phyloP scores from a whole-genome alignment of 768 basidiomycete genomes.

The Mycena filopes region DNA sequence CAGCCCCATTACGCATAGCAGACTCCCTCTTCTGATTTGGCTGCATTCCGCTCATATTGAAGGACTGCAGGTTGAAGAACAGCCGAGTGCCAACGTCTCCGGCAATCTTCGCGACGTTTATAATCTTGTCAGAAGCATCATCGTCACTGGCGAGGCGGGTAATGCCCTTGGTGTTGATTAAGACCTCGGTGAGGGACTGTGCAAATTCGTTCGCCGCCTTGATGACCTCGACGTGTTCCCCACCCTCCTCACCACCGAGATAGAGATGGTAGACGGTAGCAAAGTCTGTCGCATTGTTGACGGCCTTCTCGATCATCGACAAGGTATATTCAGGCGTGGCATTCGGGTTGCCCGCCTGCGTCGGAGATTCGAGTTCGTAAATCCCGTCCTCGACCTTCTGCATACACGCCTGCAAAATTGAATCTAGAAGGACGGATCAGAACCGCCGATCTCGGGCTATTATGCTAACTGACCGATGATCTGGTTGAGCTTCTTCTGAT shows the following conservation, averaged over 20 bases:
- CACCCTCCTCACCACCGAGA: conserved; percentile 86
- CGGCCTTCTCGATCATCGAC: conserved; percentile 97
- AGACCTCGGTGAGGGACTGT: conserved; percentile 90
- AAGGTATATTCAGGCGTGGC: conserved; percentile 99
- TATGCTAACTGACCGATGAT: conserved; percentile 77
- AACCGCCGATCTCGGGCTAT: background rate
- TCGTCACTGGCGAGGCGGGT: conserved; percentile 92
- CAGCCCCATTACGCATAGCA: conserved; percentile 89
- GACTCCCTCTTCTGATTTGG: conserved; percentile 83
- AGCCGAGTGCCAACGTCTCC: conserved; percentile 92
- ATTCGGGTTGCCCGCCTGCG: conserved; percentile 92
- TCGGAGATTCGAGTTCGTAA: conserved; percentile 97
- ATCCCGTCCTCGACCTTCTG: conserved; percentile 97
- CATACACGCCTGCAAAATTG: conserved; percentile 95
- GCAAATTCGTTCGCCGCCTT: conserved; percentile 97
- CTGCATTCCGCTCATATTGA: conserved; percentile 87
- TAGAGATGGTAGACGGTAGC: conserved; percentile 94
- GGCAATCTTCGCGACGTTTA: conserved; percentile 83
- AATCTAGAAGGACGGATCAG: conserved; percentile 67
- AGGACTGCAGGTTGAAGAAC: conserved; percentile 96
- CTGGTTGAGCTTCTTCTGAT: conserved; percentile 96
- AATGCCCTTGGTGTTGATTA: conserved; percentile 95
- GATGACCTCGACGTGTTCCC: conserved; percentile 97
- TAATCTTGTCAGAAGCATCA: conserved; percentile 91
- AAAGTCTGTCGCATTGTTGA: conserved; percentile 95